A percentile compares a stretch with the other conserved stretches of the same genome.
phyloP scores from a whole-genome alignment of 306 rosid genomes.

The Abrus precatorius region DNA sequence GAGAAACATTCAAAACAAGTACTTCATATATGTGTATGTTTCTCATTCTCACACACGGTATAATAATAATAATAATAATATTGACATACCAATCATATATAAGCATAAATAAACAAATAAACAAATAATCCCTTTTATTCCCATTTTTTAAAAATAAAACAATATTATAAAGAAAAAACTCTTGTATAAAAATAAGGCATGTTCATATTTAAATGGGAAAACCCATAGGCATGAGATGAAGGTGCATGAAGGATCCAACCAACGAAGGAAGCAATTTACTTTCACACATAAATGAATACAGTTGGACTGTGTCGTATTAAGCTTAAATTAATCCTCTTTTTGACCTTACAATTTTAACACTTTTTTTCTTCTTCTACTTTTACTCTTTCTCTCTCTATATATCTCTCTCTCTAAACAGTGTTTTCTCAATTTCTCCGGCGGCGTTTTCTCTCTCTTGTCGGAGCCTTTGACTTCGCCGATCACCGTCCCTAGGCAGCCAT shows the following conservation, averaged over 20 bases:
- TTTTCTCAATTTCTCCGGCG: slow-evolving; percentile 54
- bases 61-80: too few species aligned
- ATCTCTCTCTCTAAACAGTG: slow-evolving; percentile 35
- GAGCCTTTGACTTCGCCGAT: slow-evolving; percentile 58
- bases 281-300: slow-evolving; percentile 52
- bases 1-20: background rate
- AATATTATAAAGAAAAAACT: background rate
- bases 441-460: slow-evolving; percentile 43
- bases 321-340: slow-evolving; percentile 42
- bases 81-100: too few species aligned
- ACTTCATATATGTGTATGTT: background rate
- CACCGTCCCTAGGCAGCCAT: slow-evolving; percentile 51
- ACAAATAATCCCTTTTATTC: background rate
- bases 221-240: background rate
- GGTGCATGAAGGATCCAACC: slow-evolving; percentile 48
- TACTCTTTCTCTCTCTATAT: background rate
- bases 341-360: slow-evolving; percentile 52
- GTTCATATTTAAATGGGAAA: background rate
- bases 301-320: slow-evolving; percentile 56
- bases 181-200: background rate
- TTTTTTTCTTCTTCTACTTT: background rate
- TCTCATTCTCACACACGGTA: background rate
- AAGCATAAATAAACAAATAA: background rate
- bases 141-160: background rate
- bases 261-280: slow-evolving; percentile 48